These are phyloP conservation scores for Corymbia maculata DNA, from an alignment of 345 rosid species.

Conservation along the genomic window DNA sequence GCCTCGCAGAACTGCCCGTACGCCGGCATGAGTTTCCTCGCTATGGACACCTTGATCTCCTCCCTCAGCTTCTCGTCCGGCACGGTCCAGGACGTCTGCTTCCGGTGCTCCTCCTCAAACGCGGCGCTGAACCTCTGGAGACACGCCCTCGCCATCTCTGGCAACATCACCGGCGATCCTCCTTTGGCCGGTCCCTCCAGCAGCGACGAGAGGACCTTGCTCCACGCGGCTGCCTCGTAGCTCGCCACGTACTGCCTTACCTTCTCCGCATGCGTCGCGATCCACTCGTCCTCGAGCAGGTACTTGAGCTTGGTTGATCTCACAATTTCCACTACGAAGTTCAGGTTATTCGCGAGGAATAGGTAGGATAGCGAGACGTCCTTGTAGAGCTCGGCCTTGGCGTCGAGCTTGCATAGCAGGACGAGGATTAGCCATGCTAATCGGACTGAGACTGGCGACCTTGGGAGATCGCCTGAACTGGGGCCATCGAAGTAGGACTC, in stretches of 20 bases:
- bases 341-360: conserved; percentile 22
- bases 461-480: neutral
- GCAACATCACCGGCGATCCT: neutral
- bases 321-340: conserved; percentile 2
- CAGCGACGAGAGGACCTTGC: neutral
- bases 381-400: conserved; percentile 12
- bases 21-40: conserved; percentile 1
- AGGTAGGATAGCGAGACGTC: conserved; percentile 9
- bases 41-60: conserved; percentile 9
- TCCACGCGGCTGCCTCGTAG: conserved; percentile 16
- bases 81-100: conserved; percentile 11
- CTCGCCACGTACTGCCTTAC: conserved; percentile 5
- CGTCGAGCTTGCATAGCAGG: conserved; percentile 14
- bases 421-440: conserved; percentile 11
- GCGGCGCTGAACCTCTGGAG: conserved; percentile 5
- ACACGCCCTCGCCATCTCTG: conserved; percentile 2
- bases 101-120: conserved; percentile 21
- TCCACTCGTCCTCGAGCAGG: conserved; percentile 17
- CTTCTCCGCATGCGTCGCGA: conserved; percentile 1
- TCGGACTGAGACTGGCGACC: conserved; percentile 7
- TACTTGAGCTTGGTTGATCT: conserved; percentile 9
- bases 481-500: conserved; percentile 5
- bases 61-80: conserved; percentile 22
- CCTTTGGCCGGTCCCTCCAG: neutral
- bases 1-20: conserved; percentile 9